A percentile compares a stretch with the other conserved stretches of the same genome.
Evolutionary conservation across 1,284 basidiomycete species (phyloP).

Genomic region (Puccinia sorghi): DNA sequence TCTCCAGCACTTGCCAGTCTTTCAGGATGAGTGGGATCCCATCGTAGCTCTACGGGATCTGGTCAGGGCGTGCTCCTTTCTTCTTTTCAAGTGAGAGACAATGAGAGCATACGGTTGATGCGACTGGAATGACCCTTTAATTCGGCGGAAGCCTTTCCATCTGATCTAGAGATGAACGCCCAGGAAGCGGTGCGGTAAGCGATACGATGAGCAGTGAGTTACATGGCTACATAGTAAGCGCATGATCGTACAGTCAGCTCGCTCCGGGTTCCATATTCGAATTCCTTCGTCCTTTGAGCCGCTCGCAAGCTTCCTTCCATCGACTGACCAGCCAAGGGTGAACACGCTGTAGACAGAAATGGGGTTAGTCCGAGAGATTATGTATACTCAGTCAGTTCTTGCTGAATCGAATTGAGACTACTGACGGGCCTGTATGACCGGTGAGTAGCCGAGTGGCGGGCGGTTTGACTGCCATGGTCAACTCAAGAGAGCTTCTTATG

Average conservation of each 20-base stretch:
- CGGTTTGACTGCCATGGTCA: constrained; percentile 33
- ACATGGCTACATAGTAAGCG: no score
- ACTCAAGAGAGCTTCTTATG: no score
- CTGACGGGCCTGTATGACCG: constrained; percentile 38
- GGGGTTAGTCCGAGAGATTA: no score
- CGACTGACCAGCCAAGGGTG: constrained; percentile 40
- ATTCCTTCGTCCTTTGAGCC: constrained; percentile 45
- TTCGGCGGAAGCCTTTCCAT: constrained; percentile 55
- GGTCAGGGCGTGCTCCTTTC: neutral
- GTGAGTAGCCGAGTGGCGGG: constrained; percentile 36
- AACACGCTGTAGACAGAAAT: constrained; percentile 17
- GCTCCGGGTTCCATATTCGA: constrained; percentile 39
- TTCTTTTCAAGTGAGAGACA: neutral
- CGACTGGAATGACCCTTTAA: constrained; percentile 55
- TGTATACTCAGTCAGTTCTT: neutral
- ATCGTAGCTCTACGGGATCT: constrained; percentile 37
- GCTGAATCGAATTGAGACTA: neutral
- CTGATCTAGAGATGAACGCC: constrained; percentile 38
- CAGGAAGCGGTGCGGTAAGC: neutral
- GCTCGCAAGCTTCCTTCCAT: constrained; percentile 34
- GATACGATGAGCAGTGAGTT: neutral
- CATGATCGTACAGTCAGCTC: constrained; percentile 23
- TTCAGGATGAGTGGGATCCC: constrained; percentile 55
- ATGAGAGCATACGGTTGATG: constrained; percentile 54
- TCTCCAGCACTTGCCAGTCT: constrained; percentile 54